Evolutionary conservation across 352 stramenopile species (phyloP).

Genomic region (Plasmopara viticola): DNA sequence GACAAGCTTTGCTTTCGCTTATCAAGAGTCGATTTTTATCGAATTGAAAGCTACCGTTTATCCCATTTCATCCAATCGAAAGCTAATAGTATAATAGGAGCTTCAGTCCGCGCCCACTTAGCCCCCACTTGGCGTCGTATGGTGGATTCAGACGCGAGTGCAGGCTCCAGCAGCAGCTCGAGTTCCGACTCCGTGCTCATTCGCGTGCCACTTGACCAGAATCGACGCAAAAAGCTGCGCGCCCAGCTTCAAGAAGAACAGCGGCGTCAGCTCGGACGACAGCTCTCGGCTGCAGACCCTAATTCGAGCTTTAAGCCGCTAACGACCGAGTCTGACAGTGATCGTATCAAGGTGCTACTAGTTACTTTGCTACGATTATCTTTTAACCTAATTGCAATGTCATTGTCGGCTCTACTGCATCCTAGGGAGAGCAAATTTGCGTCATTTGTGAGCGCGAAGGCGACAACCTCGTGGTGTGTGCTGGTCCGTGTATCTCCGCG

Average conservation of each 20-base stretch:
- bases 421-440: conserved; percentile 56
- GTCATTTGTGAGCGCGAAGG: conserved; percentile 59
- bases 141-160: conserved; percentile 34
- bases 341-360: conserved; percentile 16
- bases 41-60: too few species aligned
- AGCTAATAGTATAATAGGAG: neutral
- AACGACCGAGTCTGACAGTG: conserved; percentile 12
- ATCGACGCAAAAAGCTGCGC: conserved; percentile 53
- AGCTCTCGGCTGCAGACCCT: conserved; percentile 3
- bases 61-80: neutral
- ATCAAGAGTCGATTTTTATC: too few species aligned
- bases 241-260: conserved; percentile 41
- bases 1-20: too few species aligned
- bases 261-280: conserved; percentile 16
- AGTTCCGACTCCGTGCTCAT: conserved; percentile 75
- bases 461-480: conserved; percentile 47
- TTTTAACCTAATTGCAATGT: neutral
- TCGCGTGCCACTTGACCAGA: conserved; percentile 55
- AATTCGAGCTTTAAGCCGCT: neutral
- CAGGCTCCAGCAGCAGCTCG: conserved; percentile 52
- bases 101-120: neutral
- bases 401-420: conserved; percentile 4
- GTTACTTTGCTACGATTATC: neutral
- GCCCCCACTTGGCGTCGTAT: conserved; percentile 12
- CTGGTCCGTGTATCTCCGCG: conserved; percentile 63